A percentile compares a stretch with the other conserved stretches of the same genome.
Conservation (phyloP, 257 asterid genomes). For the Perilla frutescens region DNA sequence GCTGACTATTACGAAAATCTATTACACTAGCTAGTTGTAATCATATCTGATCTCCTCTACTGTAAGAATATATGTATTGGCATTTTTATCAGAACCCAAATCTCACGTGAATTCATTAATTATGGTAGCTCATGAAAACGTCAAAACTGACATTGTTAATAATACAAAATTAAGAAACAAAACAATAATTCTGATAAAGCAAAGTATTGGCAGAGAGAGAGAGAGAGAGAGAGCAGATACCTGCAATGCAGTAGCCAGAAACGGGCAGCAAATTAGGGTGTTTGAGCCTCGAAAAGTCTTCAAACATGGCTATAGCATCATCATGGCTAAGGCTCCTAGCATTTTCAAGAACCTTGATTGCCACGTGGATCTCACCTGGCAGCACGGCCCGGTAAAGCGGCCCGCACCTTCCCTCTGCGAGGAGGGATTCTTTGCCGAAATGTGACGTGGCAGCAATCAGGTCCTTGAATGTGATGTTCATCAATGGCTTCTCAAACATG, state of each 20-base stretch:
- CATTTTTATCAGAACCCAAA: constrained; percentile 26
- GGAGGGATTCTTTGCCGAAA: constrained; percentile 86
- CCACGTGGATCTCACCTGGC: constrained; percentile 96
- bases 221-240: constrained; percentile 35
- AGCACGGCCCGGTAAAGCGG: constrained; percentile 93
- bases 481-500: constrained; percentile 96
- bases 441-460: constrained; percentile 86
- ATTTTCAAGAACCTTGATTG: constrained; percentile 85
- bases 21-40: constrained; percentile 32
- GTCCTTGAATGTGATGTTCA: constrained; percentile 93
- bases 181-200: background rate
- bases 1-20: constrained; percentile 45
- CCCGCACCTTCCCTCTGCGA: constrained; percentile 87
- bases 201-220: too few species aligned
- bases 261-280: constrained; percentile 83
- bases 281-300: constrained; percentile 69
- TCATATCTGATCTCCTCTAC: constrained; percentile 43
- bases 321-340: constrained; percentile 59
- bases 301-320: constrained; percentile 75
- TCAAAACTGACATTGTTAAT: too few species aligned
- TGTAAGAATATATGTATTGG: constrained; percentile 41
- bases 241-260: constrained; percentile 94
- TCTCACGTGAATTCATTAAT: constrained; percentile 76
- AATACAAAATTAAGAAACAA: background rate
- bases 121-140: constrained; percentile 29